Conservation (phyloP, 2,329 filamentous ascomycete genomes). For the Nemania sp. region DNA sequence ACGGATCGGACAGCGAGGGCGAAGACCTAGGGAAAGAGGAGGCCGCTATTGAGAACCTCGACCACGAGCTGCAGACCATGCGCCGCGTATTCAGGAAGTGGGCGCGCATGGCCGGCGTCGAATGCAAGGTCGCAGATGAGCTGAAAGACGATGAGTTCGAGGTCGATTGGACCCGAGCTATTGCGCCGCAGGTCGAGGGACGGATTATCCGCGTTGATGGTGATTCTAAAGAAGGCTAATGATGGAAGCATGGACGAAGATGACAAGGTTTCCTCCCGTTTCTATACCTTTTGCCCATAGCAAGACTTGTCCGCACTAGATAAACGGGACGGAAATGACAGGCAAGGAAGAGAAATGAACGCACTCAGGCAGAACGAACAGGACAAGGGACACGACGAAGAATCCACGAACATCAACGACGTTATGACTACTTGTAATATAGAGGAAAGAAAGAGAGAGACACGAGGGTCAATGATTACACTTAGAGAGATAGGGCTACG, state of each 20-base stretch:
- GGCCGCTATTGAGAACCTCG: slow-evolving; percentile 47
- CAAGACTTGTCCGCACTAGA: background rate
- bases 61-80: slow-evolving; percentile 64
- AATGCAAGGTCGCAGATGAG: slow-evolving; percentile 54
- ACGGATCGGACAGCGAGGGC: slow-evolving; percentile 50
- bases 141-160: slow-evolving; percentile 62
- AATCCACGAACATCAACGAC: background rate
- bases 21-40: slow-evolving; percentile 35
- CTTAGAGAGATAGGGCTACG: background rate
- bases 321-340: background rate
- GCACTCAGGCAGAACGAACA: background rate
- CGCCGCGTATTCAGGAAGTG: slow-evolving; percentile 72
- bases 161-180: slow-evolving; percentile 78
- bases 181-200: slow-evolving; percentile 76
- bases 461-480: no score
- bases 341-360: background rate
- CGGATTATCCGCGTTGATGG: slow-evolving; percentile 56
- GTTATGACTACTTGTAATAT: no score
- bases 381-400: background rate
- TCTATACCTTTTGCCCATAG: background rate
- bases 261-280: background rate
- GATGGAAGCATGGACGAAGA: no score
- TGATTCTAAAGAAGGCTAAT: background rate
- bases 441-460: no score
- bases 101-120: slow-evolving; percentile 68